phyloP scores from a whole-genome alignment of 2,329 filamentous ascomycete species.

The Apiospora pterosperma region DNA sequence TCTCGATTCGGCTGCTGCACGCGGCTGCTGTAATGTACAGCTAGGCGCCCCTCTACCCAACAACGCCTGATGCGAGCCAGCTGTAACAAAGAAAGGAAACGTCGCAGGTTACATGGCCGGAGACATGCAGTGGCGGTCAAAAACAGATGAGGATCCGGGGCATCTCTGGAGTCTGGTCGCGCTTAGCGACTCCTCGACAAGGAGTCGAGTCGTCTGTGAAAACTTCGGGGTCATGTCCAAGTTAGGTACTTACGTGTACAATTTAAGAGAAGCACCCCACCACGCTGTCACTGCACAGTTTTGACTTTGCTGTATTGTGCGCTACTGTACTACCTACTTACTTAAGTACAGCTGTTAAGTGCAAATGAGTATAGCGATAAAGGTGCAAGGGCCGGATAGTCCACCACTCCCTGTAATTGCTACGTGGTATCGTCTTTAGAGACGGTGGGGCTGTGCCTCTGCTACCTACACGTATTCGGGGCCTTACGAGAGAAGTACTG shows the following conservation, averaged over 20 bases:
- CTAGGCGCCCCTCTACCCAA: background rate
- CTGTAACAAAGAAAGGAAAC: background rate
- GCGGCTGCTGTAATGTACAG: background rate
- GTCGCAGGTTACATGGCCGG: background rate
- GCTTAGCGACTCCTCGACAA: slow-evolving; percentile 3
- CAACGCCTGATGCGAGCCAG: background rate
- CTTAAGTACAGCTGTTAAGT: background rate
- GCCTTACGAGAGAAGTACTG: background rate
- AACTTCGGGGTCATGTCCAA: background rate
- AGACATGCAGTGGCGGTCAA: background rate
- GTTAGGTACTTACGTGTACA: no score
- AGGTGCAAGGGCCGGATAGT: background rate
- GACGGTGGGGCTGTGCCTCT: background rate
- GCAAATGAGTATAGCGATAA: no score
- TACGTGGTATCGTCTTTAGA: background rate
- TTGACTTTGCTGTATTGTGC: background rate
- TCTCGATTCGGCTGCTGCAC: background rate
- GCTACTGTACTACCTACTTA: no score
- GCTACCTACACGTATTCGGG: background rate
- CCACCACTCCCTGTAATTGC: background rate
- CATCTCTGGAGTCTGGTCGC: background rate
- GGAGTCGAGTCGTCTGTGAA: background rate
- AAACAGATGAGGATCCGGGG: background rate
- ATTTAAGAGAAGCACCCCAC: background rate
- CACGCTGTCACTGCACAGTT: background rate